These are phyloP conservation scores for Hortiboletus flavorubellus DNA, from an alignment of 768 basidiomycete species.

Conservation along the genomic window DNA sequence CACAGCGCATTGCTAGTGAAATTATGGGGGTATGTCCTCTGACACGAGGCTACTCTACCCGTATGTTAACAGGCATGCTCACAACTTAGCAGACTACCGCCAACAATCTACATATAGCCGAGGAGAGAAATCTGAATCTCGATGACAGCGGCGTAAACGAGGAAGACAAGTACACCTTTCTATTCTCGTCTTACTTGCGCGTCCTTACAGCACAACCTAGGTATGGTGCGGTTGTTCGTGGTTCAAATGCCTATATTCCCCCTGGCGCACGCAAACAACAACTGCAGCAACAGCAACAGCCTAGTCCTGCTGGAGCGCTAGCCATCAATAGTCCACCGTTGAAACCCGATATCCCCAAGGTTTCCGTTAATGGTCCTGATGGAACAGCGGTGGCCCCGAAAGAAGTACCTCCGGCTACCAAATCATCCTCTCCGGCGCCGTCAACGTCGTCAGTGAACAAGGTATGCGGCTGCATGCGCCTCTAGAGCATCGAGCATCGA, in stretches of 20 bases:
- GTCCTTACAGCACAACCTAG: slow-evolving; percentile 40
- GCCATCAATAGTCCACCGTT: slow-evolving; percentile 25
- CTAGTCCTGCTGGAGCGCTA: slow-evolving; percentile 24
- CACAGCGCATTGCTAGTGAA: slow-evolving; percentile 85
- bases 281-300: slow-evolving; percentile 25
- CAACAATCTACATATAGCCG: slow-evolving; percentile 82
- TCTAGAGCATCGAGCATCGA: neutral
- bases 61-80: slow-evolving; percentile 9
- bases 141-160: slow-evolving; percentile 82
- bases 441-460: slow-evolving; percentile 44
- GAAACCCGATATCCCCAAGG: slow-evolving; percentile 60
- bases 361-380: slow-evolving; percentile 77
- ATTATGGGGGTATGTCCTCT: slow-evolving; percentile 69
- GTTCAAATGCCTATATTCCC: slow-evolving; percentile 88
- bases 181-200: slow-evolving; percentile 10
- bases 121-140: slow-evolving; percentile 68
- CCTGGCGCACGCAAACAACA: slow-evolving; percentile 76
- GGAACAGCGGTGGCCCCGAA: slow-evolving; percentile 47
- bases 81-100: slow-evolving; percentile 46
- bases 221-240: slow-evolving; percentile 89
- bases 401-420: slow-evolving; percentile 45
- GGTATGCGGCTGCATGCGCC: slow-evolving; percentile 35
- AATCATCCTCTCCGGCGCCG: slow-evolving; percentile 65
- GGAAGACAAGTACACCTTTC: slow-evolving; percentile 82
- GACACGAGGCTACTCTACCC: neutral